Base-by-base conservation (phyloP, 352 stramenopile species). In the Globisporangium cylindrosporum region DNA sequence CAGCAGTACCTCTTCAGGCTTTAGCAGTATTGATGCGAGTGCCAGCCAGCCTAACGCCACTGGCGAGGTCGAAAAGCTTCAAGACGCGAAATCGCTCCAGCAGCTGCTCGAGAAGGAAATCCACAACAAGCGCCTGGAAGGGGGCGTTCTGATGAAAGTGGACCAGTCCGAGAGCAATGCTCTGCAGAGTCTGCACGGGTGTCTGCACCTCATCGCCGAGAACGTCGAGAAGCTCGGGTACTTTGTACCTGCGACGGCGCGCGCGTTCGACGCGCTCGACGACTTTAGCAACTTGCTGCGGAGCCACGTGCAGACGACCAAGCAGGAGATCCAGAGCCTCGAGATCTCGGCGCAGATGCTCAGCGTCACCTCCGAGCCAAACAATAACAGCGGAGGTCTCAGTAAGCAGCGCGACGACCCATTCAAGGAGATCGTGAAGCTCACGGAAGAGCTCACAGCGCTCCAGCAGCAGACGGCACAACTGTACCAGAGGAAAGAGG, bases 251-350 rank as follows among this genome's bases (percentile, higher is more conserved):
- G 56, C 60, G 3, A 72, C 75, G 1, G 61, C 80, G 12, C 68
- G 73, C 20, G 79, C 81, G 20, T 36, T 92, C 32, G 78, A 88
- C 38, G 74, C 78, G 0, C 65, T 92, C 1, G 78, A 90, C n/a
- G 84, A 90, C 41, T 67, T 92, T 29, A 72, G 67, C 32, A 89
- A 80, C 29, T 51, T 90, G 38, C 64, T 92, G 53, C 71, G 76
- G 34, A 77, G 72, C 34, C 78, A 89, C 38, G 74, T 84, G 14
- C 79, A 86, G 41, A 63, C 76, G 0, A 62, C 79, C 22, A 86
- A 82, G 59, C 81, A 89, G 63, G 84, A 92, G 59, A 87, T 92
- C 32, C 84, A 92, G 67, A 88, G 71, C 41, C 71, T 90, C 60
- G 75, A 92, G 72, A 90, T 90, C 68, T 72, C 79, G 27, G 77